Percentiles rank a stretch among this genome's conserved stretches.
Evolutionary conservation across 1,139 yeast genomes (phyloP).

Genomic region (Saccharomycopsis crataegensis): DNA sequence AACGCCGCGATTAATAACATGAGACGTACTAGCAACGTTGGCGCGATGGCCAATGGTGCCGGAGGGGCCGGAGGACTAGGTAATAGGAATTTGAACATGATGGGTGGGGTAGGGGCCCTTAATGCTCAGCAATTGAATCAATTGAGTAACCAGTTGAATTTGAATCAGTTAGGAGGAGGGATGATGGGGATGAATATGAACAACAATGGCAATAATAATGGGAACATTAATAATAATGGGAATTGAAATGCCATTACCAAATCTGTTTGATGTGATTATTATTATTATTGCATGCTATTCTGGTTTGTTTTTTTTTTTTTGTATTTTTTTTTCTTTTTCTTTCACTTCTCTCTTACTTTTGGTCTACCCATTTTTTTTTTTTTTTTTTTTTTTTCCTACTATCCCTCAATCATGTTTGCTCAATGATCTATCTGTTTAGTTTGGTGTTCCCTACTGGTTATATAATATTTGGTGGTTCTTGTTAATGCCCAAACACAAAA

Average conservation of each 20-base stretch:
- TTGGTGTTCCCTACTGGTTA: too few species aligned
- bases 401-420: too few species aligned
- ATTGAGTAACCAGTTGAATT: slow-evolving; percentile 9
- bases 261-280: neutral
- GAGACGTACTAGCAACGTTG: slow-evolving; percentile 1
- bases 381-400: too few species aligned
- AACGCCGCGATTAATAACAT: slow-evolving; percentile 3
- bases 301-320: neutral
- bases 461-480: too few species aligned
- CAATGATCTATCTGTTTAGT: too few species aligned
- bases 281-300: neutral
- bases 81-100: slow-evolving; percentile 3
- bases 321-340: neutral
- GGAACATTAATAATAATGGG: neutral
- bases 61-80: neutral
- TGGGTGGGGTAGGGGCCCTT: slow-evolving; percentile 7
- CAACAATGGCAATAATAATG: neutral
- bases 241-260: neutral
- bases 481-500: neutral
- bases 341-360: too few species aligned
- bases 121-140: slow-evolving; percentile 11
- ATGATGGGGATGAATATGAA: slow-evolving; percentile 1
- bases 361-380: too few species aligned
- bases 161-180: slow-evolving; percentile 4
- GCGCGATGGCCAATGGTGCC: neutral